Base-by-base conservation (phyloP, 140 eudicot species). In the Cichorium intybus region DNA sequence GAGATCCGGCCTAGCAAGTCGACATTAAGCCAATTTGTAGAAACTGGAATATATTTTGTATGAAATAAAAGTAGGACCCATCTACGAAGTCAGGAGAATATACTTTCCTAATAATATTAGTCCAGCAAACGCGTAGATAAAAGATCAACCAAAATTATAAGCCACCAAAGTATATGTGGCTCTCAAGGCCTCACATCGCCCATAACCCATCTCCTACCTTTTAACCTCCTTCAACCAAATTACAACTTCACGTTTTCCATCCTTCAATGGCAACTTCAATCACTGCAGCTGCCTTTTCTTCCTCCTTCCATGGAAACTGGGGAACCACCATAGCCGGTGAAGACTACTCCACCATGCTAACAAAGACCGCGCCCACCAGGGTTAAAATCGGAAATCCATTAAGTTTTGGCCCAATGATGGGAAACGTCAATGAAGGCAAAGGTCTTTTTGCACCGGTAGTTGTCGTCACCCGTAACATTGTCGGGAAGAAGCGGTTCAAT, bases 401-500 rank as follows among this genome's bases (percentile, higher is more conserved):
- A 12, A 50, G 81, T 34, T 62, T 77, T 0, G 74, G 59, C 33
- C 89, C 96, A 10, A 76, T 88, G 94, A 88, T 88, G 97, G 83
- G 83, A 69, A 93, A 88, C 63, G 88, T 83, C 7, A 93, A 93
- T 35, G 97, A 88, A 81, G 99, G 99, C 1, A 93, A 85, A 62
- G 98, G 98, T 6, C 0, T 88, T 0, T 93, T 93, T 56, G 99
- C 99, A 24, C 99, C 99, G 0, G 8, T 77, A 20, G 99, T 93
- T 28, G 85, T 93, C 6, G 31, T 85, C 28, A 71, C 89, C 0
- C 81, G 99, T 24, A 80, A 93, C 31, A 68, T 93, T 11, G 59
- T 93, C 22, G 99, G 99, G 28, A 93, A 88, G 84, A 93, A 93
- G 66, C 57, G 86, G 69, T 93, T 93, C 83, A 93, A 88, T 46